Evolutionary conservation across 805 yeast species (phyloP).

Genomic region (Candida endomychidarum): DNA sequence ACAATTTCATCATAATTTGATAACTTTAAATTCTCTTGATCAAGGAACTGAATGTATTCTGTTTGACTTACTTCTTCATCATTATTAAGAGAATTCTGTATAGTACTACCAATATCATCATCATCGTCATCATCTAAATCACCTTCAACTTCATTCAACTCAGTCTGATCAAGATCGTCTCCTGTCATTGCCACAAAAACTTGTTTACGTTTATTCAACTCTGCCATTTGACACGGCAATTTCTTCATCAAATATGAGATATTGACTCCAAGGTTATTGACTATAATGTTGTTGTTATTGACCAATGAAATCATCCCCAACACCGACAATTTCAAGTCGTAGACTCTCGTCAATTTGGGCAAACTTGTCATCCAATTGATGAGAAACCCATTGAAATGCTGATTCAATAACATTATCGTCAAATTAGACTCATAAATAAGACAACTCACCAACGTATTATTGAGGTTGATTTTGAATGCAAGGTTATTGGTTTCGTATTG

Average conservation of each 20-base stretch:
- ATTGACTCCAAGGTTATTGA: constrained; percentile 13
- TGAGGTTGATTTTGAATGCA: constrained; percentile 47
- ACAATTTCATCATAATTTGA: constrained; percentile 62
- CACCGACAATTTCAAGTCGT: constrained; percentile 74
- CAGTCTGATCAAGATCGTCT: too few relatives aligned
- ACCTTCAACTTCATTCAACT: constrained; percentile 5
- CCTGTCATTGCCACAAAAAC: constrained; percentile 39
- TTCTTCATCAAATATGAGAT: constrained; percentile 39
- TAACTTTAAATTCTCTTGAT: constrained; percentile 24
- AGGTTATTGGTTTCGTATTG: constrained; percentile 29
- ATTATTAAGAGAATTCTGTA: constrained; percentile 6
- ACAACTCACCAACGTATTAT: constrained; percentile 64
- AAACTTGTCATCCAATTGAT: constrained; percentile 63
- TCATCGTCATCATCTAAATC: constrained; percentile 7
- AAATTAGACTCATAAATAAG: constrained; percentile 62
- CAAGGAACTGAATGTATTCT: constrained; percentile 27
- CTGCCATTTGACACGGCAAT: constrained; percentile 70
- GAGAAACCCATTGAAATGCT: constrained; percentile 49
- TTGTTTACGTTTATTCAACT: constrained; percentile 61
- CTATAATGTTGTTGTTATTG: constrained; percentile 24
- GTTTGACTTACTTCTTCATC: constrained; percentile 15
- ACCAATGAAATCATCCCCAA: constrained; percentile 60
- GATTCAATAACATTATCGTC: constrained; percentile 44
- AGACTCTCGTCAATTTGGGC: constrained; percentile 63
- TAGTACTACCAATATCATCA: constrained; percentile 4